Percentiles rank a stretch among this genome's conserved stretches.
Conservation (phyloP, 768 basidiomycete genomes). For the Crucibulum laeve region DNA sequence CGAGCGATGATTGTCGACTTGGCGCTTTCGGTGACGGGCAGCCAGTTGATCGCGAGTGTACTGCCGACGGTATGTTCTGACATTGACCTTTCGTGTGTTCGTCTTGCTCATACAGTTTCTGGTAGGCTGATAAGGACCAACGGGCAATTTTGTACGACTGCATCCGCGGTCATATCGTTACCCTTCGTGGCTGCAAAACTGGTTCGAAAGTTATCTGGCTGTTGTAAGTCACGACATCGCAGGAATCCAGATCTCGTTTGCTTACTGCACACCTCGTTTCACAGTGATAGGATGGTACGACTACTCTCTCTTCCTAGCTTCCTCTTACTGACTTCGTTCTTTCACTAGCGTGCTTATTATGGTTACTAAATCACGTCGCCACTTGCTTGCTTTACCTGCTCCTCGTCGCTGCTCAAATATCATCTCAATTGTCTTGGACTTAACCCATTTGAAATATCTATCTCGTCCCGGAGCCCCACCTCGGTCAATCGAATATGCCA, state of each 20-base stretch:
- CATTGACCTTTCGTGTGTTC: constrained; percentile 1
- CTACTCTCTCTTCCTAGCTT: background rate
- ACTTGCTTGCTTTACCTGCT: no score
- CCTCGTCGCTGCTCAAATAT: no score
- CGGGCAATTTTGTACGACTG: constrained; percentile 79
- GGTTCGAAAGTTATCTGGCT: constrained; percentile 92
- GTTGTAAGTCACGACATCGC: constrained; percentile 40
- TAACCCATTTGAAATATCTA: no score
- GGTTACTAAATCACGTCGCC: constrained; percentile 32
- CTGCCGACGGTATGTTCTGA: constrained; percentile 58
- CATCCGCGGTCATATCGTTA: constrained; percentile 84
- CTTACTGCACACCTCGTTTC: constrained; percentile 1
- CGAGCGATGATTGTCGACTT: constrained; percentile 85
- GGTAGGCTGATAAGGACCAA: constrained; percentile 82
- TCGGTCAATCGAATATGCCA: no score
- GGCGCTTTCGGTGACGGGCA: constrained; percentile 78
- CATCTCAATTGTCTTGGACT: no score
- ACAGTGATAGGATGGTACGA: constrained; percentile 37
- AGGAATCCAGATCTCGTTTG: background rate
- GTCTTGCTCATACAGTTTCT: constrained; percentile 6
- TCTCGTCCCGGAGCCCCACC: no score
- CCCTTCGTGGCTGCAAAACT: constrained; percentile 86
- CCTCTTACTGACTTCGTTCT: constrained; percentile 6
- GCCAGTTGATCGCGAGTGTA: constrained; percentile 80
- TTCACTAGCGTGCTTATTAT: constrained; percentile 44